Evolutionary conservation across 768 basidiomycete species (phyloP).

Genomic region (Mycena kentingensis): DNA sequence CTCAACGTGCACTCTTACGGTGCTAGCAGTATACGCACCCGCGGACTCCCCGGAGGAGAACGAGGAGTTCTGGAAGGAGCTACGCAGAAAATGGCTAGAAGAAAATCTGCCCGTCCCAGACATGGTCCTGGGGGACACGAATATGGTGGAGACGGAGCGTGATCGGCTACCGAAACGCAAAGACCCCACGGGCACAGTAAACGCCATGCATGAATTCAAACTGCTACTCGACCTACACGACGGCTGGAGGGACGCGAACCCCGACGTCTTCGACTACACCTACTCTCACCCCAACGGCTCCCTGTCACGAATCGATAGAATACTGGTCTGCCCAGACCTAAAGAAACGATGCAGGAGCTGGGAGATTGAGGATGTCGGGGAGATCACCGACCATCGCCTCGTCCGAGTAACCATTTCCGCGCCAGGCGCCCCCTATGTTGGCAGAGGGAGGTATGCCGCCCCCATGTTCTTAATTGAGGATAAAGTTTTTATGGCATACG

Average conservation of each 20-base stretch:
- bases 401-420: constrained; percentile 1
- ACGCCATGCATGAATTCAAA: not conserved
- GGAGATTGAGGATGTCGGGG: not conserved
- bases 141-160: constrained; percentile 24
- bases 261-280: not conserved
- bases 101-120: constrained; percentile 11
- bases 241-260: constrained; percentile 1
- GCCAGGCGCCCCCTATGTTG: constrained; percentile 11
- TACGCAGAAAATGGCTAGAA: not conserved
- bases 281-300: not conserved
- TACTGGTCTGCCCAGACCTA: not conserved
- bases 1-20: not conserved
- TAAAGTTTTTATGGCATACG: constrained; percentile 1
- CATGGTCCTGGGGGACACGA: constrained; percentile 27
- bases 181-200: constrained; percentile 1
- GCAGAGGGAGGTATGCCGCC: constrained; percentile 11
- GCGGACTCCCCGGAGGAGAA: constrained; percentile 11
- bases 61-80: constrained; percentile 14
- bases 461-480: constrained; percentile 9
- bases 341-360: not conserved
- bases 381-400: constrained; percentile 10
- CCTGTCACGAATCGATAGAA: not conserved
- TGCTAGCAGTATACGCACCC: constrained; percentile 25
- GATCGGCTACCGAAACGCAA: constrained; percentile 17
- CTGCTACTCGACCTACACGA: not conserved